These are phyloP conservation scores for Pleurotus cornucopiae DNA, from an alignment of 768 basidiomycete genomes.

Conservation along the genomic window DNA sequence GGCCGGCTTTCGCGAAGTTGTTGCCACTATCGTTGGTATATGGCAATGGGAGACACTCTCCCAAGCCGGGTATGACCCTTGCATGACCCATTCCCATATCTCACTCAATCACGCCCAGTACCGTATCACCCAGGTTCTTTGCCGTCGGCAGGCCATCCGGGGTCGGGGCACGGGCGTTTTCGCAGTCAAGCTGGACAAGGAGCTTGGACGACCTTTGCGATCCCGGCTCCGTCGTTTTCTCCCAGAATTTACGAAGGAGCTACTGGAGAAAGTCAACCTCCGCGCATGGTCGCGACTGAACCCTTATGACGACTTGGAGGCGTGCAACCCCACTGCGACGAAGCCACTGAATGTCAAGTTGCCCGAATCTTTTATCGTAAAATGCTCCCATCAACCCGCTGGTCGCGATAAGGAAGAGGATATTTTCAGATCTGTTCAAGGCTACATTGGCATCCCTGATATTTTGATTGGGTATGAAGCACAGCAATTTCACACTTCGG, in stretches of 20 bases:
- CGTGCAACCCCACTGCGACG: not conserved
- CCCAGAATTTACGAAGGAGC: not conserved
- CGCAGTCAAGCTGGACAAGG: not conserved
- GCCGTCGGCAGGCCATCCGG: not conserved
- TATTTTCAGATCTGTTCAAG: constrained; percentile 4
- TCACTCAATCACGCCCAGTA: not conserved
- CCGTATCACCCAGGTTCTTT: constrained; percentile 3
- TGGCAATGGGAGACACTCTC: not conserved
- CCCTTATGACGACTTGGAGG: not conserved
- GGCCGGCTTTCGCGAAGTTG: not conserved
- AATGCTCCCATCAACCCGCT: not conserved
- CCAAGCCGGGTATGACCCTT: not conserved
- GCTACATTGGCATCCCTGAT: constrained; percentile 8
- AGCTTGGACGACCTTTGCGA: not conserved
- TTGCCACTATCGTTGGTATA: not conserved
- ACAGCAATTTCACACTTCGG: not conserved
- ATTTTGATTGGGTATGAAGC: not conserved
- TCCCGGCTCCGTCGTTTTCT: not conserved
- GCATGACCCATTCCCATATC: not conserved
- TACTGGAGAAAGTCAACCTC: not conserved
- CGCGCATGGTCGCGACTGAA: not conserved
- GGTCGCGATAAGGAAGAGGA: constrained; percentile 3
- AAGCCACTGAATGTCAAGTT: not conserved
- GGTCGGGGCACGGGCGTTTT: constrained; percentile 9
- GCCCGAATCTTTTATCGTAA: not conserved